Evolutionary conservation across 2,329 filamentous ascomycete species (phyloP), one percentile per base, ranked within the genome.

Genomic region (Colletotrichum sp.): DNA sequence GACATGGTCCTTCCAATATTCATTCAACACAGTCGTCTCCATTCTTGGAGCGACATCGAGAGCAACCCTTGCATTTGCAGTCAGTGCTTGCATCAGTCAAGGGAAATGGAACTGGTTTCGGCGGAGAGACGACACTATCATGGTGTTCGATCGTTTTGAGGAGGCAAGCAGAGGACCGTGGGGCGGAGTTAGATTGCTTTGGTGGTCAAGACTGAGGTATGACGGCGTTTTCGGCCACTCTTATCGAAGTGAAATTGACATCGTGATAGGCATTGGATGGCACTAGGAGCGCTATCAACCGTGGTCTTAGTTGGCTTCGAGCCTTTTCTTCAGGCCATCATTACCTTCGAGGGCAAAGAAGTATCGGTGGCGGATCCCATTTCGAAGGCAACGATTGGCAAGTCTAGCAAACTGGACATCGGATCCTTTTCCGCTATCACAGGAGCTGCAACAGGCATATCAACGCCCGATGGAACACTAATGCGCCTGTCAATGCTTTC

Each of bases 91-190:
- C 21, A 39, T 74, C 16, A 65, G 57, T 24, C 71, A 65, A 28
- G 39, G 28, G 3, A 74, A 74, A 34, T 74, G 71, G 71, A 64
- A 74, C 12, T 71, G 39, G 67, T 75, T 59, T 12, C 28, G 24
- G 21, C 21, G 21, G 1, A 55, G 13, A 8, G n/a, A 49, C 1
- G 72, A 60, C 24, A 6, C 13, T 4, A 13, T 71, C 6, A 49
- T 75, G 7, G 60, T 15, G 13, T 75, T 65, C 3, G 68, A 75
- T 10, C 44, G 72, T 1, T 75, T 75, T 1, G 68, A 75, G 32
- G 72, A 75, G 28, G 67, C 72, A 1, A 64, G 70, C 5, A 44
- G 49, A 1, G 68, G 68, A 12, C 68, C 72, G 0, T 60, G 44
- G 59, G 72, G 72, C 3, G 65, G 72, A 10, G 7, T 36, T 4